Evolutionary conservation across 768 basidiomycete genomes (phyloP).

Genomic region (Lactarius quietus): DNA sequence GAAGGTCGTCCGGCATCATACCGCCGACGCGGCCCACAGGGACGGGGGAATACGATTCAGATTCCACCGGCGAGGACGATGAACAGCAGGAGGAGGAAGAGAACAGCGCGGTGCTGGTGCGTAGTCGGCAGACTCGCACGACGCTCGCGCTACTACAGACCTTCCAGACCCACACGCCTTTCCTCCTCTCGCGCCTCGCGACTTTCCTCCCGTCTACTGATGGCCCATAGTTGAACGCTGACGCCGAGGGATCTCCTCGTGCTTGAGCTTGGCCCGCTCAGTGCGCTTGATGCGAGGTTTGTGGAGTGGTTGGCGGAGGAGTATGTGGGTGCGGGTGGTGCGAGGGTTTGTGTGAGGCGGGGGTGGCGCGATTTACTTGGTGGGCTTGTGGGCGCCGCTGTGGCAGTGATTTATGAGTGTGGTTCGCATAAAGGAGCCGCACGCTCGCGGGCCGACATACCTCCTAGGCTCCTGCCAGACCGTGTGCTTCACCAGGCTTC

Average conservation of each 20-base stretch:
- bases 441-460: no score
- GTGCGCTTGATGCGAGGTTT: slow-evolving; percentile 63
- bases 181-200: slow-evolving; percentile 49
- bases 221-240: neutral
- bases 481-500: no score
- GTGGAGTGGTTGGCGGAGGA: no score
- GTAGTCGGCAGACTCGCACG: slow-evolving; percentile 41
- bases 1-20: slow-evolving; percentile 46
- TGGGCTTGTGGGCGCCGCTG: no score
- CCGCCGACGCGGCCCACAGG: slow-evolving; percentile 20
- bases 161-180: slow-evolving; percentile 60
- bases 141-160: no score
- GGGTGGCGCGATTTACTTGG: no score
- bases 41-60: neutral
- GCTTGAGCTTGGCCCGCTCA: slow-evolving; percentile 73
- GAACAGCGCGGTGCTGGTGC: slow-evolving; percentile 44
- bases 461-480: no score
- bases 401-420: no score
- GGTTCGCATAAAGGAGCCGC: no score
- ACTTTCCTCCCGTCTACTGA: neutral
- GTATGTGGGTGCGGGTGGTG: no score
- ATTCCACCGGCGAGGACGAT: slow-evolving; percentile 17
- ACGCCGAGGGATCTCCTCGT: slow-evolving; percentile 39
- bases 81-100: slow-evolving; percentile 30
- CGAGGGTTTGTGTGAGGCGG: no score